These are phyloP conservation scores for Cubamyces lactineus DNA, from an alignment of 768 basidiomycete species.

Conservation along the genomic window DNA sequence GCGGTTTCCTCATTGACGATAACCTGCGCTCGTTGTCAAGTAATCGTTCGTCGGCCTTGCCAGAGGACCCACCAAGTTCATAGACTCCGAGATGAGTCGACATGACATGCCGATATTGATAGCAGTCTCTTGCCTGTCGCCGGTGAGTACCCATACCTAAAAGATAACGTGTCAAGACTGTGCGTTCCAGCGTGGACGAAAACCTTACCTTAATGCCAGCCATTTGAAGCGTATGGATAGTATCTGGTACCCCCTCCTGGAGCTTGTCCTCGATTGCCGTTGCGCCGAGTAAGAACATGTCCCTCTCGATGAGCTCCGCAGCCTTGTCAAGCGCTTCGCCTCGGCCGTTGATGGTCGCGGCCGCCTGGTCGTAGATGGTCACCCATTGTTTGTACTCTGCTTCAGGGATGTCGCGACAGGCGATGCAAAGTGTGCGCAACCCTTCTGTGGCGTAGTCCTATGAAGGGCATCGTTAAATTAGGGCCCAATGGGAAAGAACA, in stretches of 20 bases:
- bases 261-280: conserved; percentile 99
- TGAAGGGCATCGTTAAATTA: too few relatives aligned
- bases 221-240: conserved; percentile 96
- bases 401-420: conserved; percentile 89
- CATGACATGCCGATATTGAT: conserved; percentile 99
- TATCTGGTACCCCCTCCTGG: conserved; percentile 97
- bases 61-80: conserved; percentile 78
- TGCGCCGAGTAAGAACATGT: conserved; percentile 90
- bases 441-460: conserved; percentile 98
- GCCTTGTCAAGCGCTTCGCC: conserved; percentile 93
- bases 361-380: conserved; percentile 86
- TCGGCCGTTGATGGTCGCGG: conserved; percentile 93
- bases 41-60: not conserved
- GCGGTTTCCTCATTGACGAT: conserved; percentile 91
- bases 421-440: conserved; percentile 93
- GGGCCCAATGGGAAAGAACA: too few relatives aligned
- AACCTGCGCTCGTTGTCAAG: conserved; percentile 53
- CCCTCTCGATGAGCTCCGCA: conserved; percentile 94
- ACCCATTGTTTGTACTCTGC: conserved; percentile 92
- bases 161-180: not conserved
- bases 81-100: conserved; percentile 94
- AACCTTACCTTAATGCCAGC: conserved; percentile 87
- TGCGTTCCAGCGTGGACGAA: not conserved
- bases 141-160: conserved; percentile 96
- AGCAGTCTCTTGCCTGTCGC: conserved; percentile 97